These are phyloP conservation scores for Colletotrichum orchidophilum DNA, from an alignment of 2,329 filamentous ascomycete species.

Conservation along the genomic window DNA sequence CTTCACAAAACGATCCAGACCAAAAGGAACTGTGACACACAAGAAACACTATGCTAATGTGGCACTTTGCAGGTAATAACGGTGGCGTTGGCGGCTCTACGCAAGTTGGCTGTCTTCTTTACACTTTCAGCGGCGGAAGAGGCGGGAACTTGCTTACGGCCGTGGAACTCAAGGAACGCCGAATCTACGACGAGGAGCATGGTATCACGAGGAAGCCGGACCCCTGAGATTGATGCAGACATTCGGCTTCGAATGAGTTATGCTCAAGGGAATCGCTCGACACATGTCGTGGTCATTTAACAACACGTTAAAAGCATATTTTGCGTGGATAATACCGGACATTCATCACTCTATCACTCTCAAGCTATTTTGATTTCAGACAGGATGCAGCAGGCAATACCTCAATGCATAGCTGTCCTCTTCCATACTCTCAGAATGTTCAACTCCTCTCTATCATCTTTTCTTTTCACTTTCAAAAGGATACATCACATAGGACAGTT, in stretches of 20 bases:
- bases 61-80: background rate
- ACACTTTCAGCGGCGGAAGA: background rate
- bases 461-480: background rate
- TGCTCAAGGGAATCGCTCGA: background rate
- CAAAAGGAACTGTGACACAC: background rate
- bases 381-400: background rate
- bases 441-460: background rate
- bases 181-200: background rate
- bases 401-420: background rate
- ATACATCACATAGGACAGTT: background rate
- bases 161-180: background rate
- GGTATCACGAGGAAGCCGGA: background rate
- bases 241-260: background rate
- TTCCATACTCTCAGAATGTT: background rate
- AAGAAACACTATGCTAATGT: background rate
- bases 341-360: background rate
- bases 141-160: background rate
- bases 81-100: slow-evolving; percentile 3
- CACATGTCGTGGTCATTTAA: background rate
- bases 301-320: background rate
- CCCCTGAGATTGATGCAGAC: background rate
- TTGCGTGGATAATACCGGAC: background rate
- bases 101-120: background rate
- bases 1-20: background rate
- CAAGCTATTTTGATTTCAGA: background rate